A percentile compares a stretch with the other conserved stretches of the same genome.
Evolutionary conservation across 352 stramenopile species (phyloP).

Genomic region (Phytopythium aichiense): DNA sequence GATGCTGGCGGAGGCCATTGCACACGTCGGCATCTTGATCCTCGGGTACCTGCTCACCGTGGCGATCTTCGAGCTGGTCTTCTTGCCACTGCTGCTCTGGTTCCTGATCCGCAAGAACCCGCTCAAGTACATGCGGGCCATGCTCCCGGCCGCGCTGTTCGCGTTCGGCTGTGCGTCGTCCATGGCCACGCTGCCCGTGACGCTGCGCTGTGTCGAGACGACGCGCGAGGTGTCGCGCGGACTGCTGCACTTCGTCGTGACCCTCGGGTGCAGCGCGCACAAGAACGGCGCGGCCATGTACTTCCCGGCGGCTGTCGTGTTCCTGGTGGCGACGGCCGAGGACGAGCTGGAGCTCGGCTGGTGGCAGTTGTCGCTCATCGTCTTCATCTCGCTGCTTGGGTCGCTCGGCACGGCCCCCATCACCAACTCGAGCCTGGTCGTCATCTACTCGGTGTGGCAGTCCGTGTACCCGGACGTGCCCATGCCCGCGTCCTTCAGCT

Average conservation of each 20-base stretch:
- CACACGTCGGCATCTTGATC: slow-evolving; percentile 55
- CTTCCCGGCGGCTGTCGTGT: slow-evolving; percentile 64
- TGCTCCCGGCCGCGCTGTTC: slow-evolving; percentile 62
- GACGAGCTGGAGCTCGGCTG: slow-evolving; percentile 33
- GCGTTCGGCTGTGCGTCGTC: slow-evolving; percentile 65
- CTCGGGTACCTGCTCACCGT: slow-evolving; percentile 44
- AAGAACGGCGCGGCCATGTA: slow-evolving; percentile 80
- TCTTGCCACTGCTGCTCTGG: slow-evolving; percentile 53
- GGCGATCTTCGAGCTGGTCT: slow-evolving; percentile 46
- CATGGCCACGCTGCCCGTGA: slow-evolving; percentile 59
- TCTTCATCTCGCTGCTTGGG: slow-evolving; percentile 54
- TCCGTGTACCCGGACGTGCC: slow-evolving; percentile 55
- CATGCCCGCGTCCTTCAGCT: slow-evolving; percentile 61
- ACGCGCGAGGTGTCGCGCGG: slow-evolving; percentile 53
- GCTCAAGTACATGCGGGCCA: slow-evolving; percentile 53
- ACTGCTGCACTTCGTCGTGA: slow-evolving; percentile 65
- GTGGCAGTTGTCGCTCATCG: slow-evolving; percentile 49
- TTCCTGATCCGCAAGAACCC: slow-evolving; percentile 40
- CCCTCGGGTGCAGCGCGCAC: slow-evolving; percentile 63
- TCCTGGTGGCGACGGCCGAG: slow-evolving; percentile 51
- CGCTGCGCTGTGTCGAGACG: slow-evolving; percentile 57
- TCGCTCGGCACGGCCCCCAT: slow-evolving; percentile 62
- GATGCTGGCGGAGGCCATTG: slow-evolving; percentile 33
- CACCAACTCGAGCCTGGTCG: slow-evolving; percentile 63
- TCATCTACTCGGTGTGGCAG: slow-evolving; percentile 74